phyloP scores from a whole-genome alignment of 257 asterid genomes.

The Penstemon davidsonii region DNA sequence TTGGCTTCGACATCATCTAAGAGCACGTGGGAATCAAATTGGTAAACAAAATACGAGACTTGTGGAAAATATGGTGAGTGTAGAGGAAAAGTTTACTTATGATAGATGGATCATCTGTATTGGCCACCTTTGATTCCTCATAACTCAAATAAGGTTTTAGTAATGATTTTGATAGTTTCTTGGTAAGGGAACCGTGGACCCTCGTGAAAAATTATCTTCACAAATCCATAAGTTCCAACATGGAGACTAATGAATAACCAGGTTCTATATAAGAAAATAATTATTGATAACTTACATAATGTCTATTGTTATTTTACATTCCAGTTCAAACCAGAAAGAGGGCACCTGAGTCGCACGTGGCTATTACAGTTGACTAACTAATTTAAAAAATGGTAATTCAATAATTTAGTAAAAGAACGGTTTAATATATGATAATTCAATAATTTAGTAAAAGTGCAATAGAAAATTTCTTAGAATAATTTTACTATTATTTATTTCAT shows the following conservation, averaged over 20 bases:
- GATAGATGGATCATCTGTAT: slow-evolving; percentile 91
- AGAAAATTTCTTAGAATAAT: too few relatives aligned
- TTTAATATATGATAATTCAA: too few relatives aligned
- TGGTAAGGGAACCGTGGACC: slow-evolving; percentile 53
- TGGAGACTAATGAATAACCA: slow-evolving; percentile 38
- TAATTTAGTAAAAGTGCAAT: too few relatives aligned
- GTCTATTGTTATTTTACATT: too few relatives aligned
- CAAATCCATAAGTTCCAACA: slow-evolving; percentile 36
- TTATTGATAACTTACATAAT: too few relatives aligned
- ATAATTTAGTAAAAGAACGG: too few relatives aligned
- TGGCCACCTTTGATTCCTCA: slow-evolving; percentile 38
- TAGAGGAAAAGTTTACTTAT: slow-evolving; percentile 54
- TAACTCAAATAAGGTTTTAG: slow-evolving; percentile 37
- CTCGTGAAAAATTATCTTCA: slow-evolving; percentile 36
- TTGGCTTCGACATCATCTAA: slow-evolving; percentile 57
- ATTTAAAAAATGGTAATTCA: too few relatives aligned
- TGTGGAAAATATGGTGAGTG: slow-evolving; percentile 35
- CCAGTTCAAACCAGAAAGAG: too few relatives aligned
- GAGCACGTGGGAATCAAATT: slow-evolving; percentile 76
- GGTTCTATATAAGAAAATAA: too few relatives aligned
- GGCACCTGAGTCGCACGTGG: too few relatives aligned
- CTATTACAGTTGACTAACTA: too few relatives aligned
- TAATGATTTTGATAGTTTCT: slow-evolving; percentile 54
- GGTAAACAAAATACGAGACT: slow-evolving; percentile 26
- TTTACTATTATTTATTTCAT: too few relatives aligned